These are phyloP conservation scores for Gossypium trilobum DNA, from an alignment of 441 rosid genomes.

Conservation along the genomic window DNA sequence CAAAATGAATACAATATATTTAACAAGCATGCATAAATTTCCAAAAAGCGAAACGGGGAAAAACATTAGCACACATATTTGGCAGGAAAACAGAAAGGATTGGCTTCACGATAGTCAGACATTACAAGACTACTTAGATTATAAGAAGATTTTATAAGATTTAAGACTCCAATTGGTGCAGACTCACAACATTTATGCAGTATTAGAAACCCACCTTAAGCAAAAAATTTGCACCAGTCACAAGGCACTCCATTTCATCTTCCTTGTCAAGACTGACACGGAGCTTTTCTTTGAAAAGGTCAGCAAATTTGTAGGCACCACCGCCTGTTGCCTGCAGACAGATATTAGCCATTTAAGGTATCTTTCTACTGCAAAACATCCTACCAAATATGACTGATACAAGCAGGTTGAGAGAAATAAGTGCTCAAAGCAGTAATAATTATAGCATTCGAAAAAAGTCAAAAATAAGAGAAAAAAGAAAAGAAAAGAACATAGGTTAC, in stretches of 20 bases:
- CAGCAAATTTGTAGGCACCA: slow-evolving; percentile 90
- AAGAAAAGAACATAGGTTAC: not conserved
- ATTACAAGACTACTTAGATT: not conserved
- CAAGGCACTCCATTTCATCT: slow-evolving; percentile 95
- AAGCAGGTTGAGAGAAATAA: not conserved
- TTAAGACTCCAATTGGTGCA: not conserved
- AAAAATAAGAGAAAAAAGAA: not conserved
- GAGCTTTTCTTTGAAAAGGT: slow-evolving; percentile 81
- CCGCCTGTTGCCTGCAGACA: slow-evolving; percentile 63
- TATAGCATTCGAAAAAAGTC: not conserved
- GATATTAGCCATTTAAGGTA: slow-evolving; percentile 1
- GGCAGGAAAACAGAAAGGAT: not conserved
- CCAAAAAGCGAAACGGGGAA: not conserved
- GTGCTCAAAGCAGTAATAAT: not conserved
- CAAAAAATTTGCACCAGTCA: slow-evolving; percentile 85
- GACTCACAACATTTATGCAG: slow-evolving; percentile 3
- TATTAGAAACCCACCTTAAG: slow-evolving; percentile 51
- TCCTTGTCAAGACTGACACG: slow-evolving; percentile 83
- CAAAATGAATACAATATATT: slow-evolving; percentile 5
- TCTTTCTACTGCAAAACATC: not conserved
- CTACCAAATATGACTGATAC: not conserved
- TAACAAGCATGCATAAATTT: not conserved
- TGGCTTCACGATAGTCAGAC: not conserved
- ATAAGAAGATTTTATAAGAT: not conserved
- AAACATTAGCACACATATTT: not conserved